Evolutionary conservation across 1,284 basidiomycete genomes (phyloP).

Genomic region (Mycosarcoma maydis): DNA sequence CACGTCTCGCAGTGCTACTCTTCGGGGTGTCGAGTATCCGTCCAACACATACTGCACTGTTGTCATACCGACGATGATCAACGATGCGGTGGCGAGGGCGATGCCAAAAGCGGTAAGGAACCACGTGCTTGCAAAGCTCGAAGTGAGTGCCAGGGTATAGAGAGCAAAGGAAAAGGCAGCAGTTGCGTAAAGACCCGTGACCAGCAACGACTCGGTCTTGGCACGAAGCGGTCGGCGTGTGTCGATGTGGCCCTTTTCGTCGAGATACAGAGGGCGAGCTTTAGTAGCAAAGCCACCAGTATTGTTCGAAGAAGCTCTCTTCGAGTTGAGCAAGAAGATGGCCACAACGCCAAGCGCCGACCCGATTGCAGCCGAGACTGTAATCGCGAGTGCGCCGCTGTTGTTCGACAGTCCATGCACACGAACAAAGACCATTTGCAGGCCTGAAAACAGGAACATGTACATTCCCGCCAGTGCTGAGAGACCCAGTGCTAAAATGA

Average conservation of each 20-base stretch:
- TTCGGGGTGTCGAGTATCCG: conserved; percentile 29
- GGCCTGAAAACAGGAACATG: conserved; percentile 28
- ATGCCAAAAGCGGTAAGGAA: conserved; percentile 35
- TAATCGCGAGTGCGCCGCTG: conserved; percentile 15
- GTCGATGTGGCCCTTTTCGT: conserved; percentile 56
- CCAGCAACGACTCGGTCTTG: conserved; percentile 35
- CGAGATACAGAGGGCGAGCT: conserved; percentile 37
- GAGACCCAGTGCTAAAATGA: conserved; percentile 11
- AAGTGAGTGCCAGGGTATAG: conserved; percentile 40
- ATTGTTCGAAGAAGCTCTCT: not conserved
- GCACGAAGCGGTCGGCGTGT: conserved; percentile 28
- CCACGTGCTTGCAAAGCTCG: conserved; percentile 32
- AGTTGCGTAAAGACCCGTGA: conserved; percentile 14
- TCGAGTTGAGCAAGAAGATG: conserved; percentile 22
- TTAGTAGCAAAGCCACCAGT: conserved; percentile 14
- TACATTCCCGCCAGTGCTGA: conserved; percentile 28
- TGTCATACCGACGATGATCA: conserved; percentile 12
- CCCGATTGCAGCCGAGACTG: conserved; percentile 20
- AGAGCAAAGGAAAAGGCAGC: conserved; percentile 43
- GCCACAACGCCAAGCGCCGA: conserved; percentile 12
- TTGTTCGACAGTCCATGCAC: conserved; percentile 17
- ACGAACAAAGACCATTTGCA: conserved; percentile 21
- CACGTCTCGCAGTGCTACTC: conserved; percentile 27
- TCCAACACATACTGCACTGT: conserved; percentile 40
- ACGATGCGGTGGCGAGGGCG: conserved; percentile 19